Percentiles rank a stretch among this genome's conserved stretches.
These are phyloP conservation scores for Zoysia matrella DNA, from an alignment of 202 grass and related monocot species.

Conservation along the genomic window DNA sequence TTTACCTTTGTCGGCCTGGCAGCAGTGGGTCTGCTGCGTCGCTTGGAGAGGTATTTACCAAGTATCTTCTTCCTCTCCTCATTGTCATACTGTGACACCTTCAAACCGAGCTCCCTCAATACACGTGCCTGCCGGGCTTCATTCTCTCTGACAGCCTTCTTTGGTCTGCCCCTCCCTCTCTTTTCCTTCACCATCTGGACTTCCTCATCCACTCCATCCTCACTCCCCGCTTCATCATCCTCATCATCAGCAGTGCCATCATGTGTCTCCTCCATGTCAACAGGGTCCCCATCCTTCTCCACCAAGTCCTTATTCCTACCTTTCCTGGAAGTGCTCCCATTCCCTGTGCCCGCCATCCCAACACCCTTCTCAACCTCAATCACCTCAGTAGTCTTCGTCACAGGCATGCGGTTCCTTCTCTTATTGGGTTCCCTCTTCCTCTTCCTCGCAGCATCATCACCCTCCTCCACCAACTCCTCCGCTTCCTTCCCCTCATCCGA, in stretches of 20 bases:
- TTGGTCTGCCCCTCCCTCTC: constrained; percentile 50
- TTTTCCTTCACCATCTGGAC: constrained; percentile 47
- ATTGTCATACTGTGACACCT: constrained; percentile 53
- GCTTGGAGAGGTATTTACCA: constrained; percentile 70
- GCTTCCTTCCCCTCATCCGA: constrained; percentile 39
- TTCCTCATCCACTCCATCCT: constrained; percentile 44
- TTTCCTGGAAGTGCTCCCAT: constrained; percentile 12
- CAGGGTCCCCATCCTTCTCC: constrained; percentile 5
- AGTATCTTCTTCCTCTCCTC: constrained; percentile 85
- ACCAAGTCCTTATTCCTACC: constrained; percentile 11
- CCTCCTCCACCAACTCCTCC: constrained; percentile 38
- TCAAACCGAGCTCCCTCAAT: constrained; percentile 52
- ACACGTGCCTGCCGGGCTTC: constrained; percentile 42
- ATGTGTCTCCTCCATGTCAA: neutral
- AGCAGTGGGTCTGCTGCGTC: constrained; percentile 56
- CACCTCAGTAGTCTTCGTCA: constrained; percentile 19
- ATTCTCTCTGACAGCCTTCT: constrained; percentile 48
- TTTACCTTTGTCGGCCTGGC: constrained; percentile 73
- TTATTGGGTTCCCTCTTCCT: constrained; percentile 47
- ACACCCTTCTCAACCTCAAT: constrained; percentile 37
- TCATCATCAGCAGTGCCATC: neutral
- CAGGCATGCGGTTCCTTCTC: constrained; percentile 42
- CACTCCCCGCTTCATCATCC: neutral
- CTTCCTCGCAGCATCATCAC: constrained; percentile 15
- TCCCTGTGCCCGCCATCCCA: neutral